Conservation (phyloP, 345 rosid genomes). For the Cardamine chenopodiifolia region DNA sequence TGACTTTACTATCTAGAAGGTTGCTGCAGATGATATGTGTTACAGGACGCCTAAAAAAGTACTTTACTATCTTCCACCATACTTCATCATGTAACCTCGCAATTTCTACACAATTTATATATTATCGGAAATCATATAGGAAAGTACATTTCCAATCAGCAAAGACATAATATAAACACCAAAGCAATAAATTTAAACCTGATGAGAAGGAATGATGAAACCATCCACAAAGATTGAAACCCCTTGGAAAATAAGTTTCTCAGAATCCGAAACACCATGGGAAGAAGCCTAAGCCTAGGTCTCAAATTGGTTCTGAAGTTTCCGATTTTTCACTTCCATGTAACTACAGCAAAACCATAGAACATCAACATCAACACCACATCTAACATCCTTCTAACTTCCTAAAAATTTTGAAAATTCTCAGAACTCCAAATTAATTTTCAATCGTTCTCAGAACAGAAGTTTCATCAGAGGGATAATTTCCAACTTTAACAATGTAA, state of each 20-base stretch:
- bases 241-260: conserved; percentile 69
- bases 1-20: conserved; percentile 82
- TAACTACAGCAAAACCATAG: conserved; percentile 52
- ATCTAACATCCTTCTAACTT: background rate
- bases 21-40: conserved; percentile 93
- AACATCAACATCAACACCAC: background rate
- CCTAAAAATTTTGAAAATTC: background rate
- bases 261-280: conserved; percentile 45
- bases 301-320: conserved; percentile 73
- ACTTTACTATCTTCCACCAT: conserved; percentile 86
- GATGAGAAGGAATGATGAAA: conserved; percentile 84
- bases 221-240: conserved; percentile 95
- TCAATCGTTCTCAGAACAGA: background rate
- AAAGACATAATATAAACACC: background rate
- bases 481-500: background rate
- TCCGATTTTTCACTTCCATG: conserved; percentile 79
- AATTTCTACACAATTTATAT: conserved; percentile 55
- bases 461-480: background rate
- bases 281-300: conserved; percentile 62
- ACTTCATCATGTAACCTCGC: conserved; percentile 68
- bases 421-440: background rate
- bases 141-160: background rate
- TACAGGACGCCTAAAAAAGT: conserved; percentile 79
- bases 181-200: conserved; percentile 51
- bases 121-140: background rate